Evolutionary conservation across 768 basidiomycete species (phyloP).

Genomic region (Cytidiella melzeri): DNA sequence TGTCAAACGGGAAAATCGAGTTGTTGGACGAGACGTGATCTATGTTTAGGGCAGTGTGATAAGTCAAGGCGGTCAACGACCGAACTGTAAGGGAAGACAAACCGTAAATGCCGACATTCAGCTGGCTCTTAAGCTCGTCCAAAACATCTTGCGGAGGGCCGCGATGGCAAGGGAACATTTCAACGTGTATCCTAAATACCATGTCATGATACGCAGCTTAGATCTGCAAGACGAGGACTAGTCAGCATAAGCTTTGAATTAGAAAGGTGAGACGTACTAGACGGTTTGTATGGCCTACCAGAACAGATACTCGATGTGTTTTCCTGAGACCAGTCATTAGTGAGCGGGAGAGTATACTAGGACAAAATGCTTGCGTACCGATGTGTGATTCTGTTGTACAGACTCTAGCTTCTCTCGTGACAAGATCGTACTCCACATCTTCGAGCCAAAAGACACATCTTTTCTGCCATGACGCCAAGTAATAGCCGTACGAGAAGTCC

Average conservation of each 20-base stretch:
- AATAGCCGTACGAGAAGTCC: conserved; percentile 4
- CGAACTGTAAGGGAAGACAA: background rate
- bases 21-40: conserved; percentile 1
- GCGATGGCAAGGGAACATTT: conserved; percentile 17
- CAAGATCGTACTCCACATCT: conserved; percentile 3
- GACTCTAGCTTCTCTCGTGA: background rate
- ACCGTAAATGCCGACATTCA: conserved; percentile 15
- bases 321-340: background rate
- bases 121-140: conserved; percentile 2
- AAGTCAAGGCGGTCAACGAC: background rate
- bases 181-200: conserved; percentile 16
- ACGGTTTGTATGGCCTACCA: too few species aligned
- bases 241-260: too few species aligned
- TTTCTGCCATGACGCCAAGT: conserved; percentile 3
- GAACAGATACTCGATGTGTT: background rate
- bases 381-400: conserved; percentile 3
- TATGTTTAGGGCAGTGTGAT: background rate
- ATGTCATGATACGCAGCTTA: too few species aligned
- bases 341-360: background rate
- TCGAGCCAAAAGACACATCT: conserved; percentile 15
- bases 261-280: too few species aligned
- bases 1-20: conserved; percentile 11
- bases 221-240: too few species aligned
- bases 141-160: background rate
- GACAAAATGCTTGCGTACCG: background rate